phyloP scores from a whole-genome alignment of 2,329 filamentous ascomycete species.

The Penicillium verrucosum region DNA sequence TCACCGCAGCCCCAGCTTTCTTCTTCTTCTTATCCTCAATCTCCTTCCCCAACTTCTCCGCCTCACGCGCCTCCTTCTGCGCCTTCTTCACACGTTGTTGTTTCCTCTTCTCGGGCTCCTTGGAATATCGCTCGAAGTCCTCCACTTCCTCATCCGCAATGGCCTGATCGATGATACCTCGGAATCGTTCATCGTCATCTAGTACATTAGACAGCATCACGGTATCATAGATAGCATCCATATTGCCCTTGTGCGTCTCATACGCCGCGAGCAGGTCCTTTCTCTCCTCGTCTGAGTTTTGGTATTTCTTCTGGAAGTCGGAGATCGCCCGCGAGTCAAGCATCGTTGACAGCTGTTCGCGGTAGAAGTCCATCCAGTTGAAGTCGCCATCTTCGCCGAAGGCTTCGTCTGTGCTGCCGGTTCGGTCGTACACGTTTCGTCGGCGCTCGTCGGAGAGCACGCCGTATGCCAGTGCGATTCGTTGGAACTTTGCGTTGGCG shows the following conservation, averaged over 20 bases:
- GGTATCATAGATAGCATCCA: conserved; percentile 72
- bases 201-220: conserved; percentile 85
- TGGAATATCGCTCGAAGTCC: conserved; percentile 64
- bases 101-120: conserved; percentile 67
- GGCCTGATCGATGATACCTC: conserved; percentile 74
- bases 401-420: conserved; percentile 82
- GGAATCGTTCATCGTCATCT: conserved; percentile 82
- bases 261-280: conserved; percentile 75
- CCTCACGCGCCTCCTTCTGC: conserved; percentile 66
- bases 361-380: conserved; percentile 87
- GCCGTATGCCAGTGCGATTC: conserved; percentile 89
- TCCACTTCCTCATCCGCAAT: conserved; percentile 68
- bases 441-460: conserved; percentile 80
- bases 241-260: conserved; percentile 66
- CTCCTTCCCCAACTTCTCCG: conserved; percentile 71
- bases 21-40: conserved; percentile 69
- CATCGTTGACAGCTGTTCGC: conserved; percentile 73
- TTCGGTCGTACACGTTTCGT: conserved; percentile 82
- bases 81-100: conserved; percentile 60
- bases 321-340: conserved; percentile 72
- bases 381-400: conserved; percentile 72
- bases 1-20: conserved; percentile 44
- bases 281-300: conserved; percentile 79
- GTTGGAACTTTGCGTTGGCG: conserved; percentile 80
- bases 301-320: conserved; percentile 74